Evolutionary conservation across 345 rosid species (phyloP).

Genomic region (Microthlaspi erraticum): DNA sequence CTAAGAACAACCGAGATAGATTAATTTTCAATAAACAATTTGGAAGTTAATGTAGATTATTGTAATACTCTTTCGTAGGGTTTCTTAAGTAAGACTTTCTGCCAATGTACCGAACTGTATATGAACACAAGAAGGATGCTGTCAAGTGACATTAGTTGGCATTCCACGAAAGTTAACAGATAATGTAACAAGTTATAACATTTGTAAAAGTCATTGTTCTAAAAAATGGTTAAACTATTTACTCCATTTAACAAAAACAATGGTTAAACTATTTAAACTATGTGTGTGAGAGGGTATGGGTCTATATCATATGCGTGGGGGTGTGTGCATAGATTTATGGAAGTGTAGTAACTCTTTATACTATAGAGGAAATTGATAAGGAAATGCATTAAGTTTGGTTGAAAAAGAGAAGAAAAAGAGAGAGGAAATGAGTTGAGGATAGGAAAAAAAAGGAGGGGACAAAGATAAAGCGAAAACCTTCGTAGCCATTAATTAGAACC

Average conservation of each 20-base stretch:
- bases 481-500: conserved; percentile 42
- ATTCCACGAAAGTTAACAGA: background rate
- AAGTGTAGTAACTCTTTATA: conserved; percentile 38
- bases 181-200: background rate
- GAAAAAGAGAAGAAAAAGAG: conserved; percentile 27
- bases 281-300: background rate
- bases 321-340: conserved; percentile 37
- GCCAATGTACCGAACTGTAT: background rate
- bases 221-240: background rate
- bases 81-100: background rate
- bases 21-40: background rate
- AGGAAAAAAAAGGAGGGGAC: conserved; percentile 37
- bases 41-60: background rate
- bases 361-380: conserved; percentile 42
- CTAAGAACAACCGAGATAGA: background rate
- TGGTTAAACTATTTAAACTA: background rate
- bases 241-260: no score
- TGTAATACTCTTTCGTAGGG: background rate
- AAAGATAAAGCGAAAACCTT: conserved; percentile 41
- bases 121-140: conserved; percentile 16
- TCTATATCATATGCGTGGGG: conserved; percentile 19
- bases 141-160: conserved; percentile 12
- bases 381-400: conserved; percentile 44
- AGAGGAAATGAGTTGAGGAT: conserved; percentile 27
- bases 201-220: background rate